Conservation (phyloP, 805 yeast genomes). For the Spathaspora girioi region DNA sequence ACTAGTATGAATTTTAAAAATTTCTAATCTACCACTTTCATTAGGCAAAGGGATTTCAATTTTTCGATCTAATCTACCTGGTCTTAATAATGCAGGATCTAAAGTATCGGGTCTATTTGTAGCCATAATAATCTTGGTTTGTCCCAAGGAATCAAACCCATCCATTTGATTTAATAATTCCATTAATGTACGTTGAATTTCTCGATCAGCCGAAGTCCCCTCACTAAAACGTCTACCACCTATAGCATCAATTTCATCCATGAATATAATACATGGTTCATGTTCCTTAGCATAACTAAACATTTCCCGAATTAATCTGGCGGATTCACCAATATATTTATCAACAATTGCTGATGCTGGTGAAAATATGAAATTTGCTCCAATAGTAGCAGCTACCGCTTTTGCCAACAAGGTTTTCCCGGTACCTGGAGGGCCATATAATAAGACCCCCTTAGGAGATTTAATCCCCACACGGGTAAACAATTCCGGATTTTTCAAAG, state of each 20-base stretch:
- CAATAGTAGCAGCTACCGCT: conserved; percentile 98
- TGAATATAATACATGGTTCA: conserved; percentile 95
- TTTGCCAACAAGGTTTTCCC: conserved; percentile 95
- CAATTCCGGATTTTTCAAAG: conserved; percentile 94
- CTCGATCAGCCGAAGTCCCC: conserved; percentile 98
- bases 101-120: conserved; percentile 98
- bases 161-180: conserved; percentile 97
- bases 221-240: conserved; percentile 98
- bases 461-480: conserved; percentile 94
- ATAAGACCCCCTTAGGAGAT: conserved; percentile 96
- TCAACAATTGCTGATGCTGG: conserved; percentile 98
- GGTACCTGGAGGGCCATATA: conserved; percentile 98
- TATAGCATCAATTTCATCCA: conserved; percentile 98
- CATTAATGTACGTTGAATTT: conserved; percentile 96
- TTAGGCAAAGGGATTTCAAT: conserved; percentile 94
- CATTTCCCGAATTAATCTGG: conserved; percentile 95
- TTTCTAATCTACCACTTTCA: conserved; percentile 91
- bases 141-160: conserved; percentile 95
- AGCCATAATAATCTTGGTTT: conserved; percentile 97
- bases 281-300: conserved; percentile 96
- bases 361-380: conserved; percentile 96
- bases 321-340: conserved; percentile 96
- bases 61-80: conserved; percentile 95
- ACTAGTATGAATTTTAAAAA: conserved; percentile 88
- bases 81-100: conserved; percentile 95